Conservation (phyloP, 345 rosid genomes). For the Clarkia xantiana region DNA sequence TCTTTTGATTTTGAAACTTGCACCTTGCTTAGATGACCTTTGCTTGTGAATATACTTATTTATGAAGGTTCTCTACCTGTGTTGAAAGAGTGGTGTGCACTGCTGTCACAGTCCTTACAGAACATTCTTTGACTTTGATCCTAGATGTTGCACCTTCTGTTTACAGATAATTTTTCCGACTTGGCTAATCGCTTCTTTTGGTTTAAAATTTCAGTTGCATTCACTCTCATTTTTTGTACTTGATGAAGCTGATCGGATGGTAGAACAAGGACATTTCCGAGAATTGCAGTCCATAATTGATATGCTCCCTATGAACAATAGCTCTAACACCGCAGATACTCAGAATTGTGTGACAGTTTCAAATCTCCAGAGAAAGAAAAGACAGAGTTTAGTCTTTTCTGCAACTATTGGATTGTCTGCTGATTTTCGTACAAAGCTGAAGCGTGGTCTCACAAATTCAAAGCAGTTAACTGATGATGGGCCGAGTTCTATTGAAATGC, state of each 20-base stretch:
- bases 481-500: constrained; percentile 66
- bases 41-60: no score
- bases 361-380: constrained; percentile 60
- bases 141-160: neutral
- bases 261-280: constrained; percentile 82
- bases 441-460: constrained; percentile 45
- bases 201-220: constrained; percentile 52
- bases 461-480: constrained; percentile 43
- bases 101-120: no score
- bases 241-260: constrained; percentile 98
- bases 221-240: constrained; percentile 83
- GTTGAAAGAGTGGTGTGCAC: no score
- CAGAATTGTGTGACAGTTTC: constrained; percentile 42
- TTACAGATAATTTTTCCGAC: neutral
- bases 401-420: constrained; percentile 87
- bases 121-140: no score
- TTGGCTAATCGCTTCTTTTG: neutral
- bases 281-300: constrained; percentile 95
- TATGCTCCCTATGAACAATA: constrained; percentile 53
- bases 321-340: constrained; percentile 26
- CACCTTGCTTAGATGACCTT: no score
- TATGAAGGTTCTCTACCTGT: no score
- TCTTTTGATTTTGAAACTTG: no score
- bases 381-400: constrained; percentile 92
- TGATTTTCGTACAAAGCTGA: constrained; percentile 89